Evolutionary conservation across 176 grass and related monocot genomes (phyloP).

Genomic region (Lolium multiflorum): DNA sequence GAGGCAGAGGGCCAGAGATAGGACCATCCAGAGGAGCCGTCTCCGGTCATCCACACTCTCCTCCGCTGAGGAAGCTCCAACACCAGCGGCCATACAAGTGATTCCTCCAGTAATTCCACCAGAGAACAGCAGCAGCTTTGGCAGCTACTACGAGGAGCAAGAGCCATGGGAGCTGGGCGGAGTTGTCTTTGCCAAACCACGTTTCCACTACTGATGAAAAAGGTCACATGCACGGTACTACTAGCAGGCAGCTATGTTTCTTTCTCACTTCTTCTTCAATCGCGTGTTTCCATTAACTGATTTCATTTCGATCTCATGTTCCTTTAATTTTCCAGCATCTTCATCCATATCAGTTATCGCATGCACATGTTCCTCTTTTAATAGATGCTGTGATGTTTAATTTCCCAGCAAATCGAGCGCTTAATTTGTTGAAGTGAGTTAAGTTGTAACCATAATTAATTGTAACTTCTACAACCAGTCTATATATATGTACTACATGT

Average conservation of each 20-base stretch:
- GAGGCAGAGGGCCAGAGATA: constrained; percentile 62
- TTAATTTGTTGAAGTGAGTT: neutral
- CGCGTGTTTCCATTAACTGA: neutral
- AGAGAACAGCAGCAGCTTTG: neutral
- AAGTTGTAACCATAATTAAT: neutral
- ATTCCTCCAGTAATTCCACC: neutral
- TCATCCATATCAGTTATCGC: constrained; percentile 19
- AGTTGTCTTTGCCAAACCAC: constrained; percentile 24
- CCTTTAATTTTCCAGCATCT: neutral
- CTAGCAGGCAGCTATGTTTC: neutral
- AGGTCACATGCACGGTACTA: neutral
- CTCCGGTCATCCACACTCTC: constrained; percentile 22
- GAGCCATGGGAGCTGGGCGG: constrained; percentile 51
- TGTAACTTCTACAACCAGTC: neutral
- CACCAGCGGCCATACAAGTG: neutral
- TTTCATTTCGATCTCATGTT: constrained; percentile 4
- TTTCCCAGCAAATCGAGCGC: neutral
- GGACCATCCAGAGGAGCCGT: constrained; percentile 60
- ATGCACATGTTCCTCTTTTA: neutral
- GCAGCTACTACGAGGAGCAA: constrained; percentile 25
- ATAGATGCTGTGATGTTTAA: neutral
- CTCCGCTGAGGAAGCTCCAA: constrained; percentile 1
- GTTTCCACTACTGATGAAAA: constrained; percentile 28
- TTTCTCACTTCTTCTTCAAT: neutral
- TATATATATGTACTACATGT: neutral